Base-by-base conservation (phyloP, 768 basidiomycete species). In the Rhizopogon sp. region DNA sequence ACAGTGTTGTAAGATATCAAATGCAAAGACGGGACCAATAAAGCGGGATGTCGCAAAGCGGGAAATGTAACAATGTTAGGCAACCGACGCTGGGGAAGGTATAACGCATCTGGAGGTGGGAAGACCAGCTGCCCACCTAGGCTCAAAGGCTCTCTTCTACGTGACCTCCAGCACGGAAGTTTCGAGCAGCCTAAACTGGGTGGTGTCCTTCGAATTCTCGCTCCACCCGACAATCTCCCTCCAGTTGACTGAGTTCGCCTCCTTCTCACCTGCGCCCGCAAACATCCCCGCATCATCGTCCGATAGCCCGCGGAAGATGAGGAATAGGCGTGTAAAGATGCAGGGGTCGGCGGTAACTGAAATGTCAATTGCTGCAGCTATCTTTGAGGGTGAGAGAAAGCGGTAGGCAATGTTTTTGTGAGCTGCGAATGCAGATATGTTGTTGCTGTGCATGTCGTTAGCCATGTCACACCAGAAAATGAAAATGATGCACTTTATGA, bases 371-470 rank as follows among this genome's bases (percentile, higher is more conserved):
- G 91, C 91, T 3, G 88, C 83, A 6, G 90, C 88, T 43, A 93
- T 88, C 62, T 82, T 87, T 56, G 77, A 74, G 6, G 89, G 91
- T 8, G 84, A 80, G 58, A 93, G 79, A 70, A 93, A 92, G n/a
- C 91, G 85, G 66, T 93, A 93, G 17, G 90, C 91, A 58, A 93
- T 90, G 69, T 93, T 92, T 66, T 85, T 88, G 72, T 93, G 89
- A 14, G 76, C 74, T 9, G 85, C 74, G 68, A 92, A 92, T 11
- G 83, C 72, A 28, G 85, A 75, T 59, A 93, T 76, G 69, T 93
- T 90, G 69, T 88, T 84, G 67, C 89, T 93, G 59, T 16, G 9
- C 16, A 6, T 20, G 33, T 47, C 31, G 35, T 55, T 50, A 51
- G 35, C 60, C 20, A 44, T 56, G 39, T 37, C 47, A 49, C 44